Percentiles rank a stretch among this genome's conserved stretches.
phyloP scores from a whole-genome alignment of 208 protist species.

The Leishmania tropica region DNA sequence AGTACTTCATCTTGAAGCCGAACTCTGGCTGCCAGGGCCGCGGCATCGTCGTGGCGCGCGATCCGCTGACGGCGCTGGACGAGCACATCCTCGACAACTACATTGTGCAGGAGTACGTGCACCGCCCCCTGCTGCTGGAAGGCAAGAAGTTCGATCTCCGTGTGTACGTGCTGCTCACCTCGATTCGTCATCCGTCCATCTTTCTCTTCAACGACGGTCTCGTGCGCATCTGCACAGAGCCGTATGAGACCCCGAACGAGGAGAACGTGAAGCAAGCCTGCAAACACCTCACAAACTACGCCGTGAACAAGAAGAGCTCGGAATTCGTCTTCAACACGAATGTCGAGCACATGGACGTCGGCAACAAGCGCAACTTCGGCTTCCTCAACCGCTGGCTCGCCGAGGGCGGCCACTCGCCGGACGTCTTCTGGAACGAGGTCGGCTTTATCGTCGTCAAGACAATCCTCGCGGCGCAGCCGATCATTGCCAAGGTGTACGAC shows the following conservation, averaged over 20 bases:
- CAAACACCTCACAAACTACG: conserved; percentile 98
- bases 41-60: conserved; percentile 92
- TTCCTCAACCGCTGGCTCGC: conserved; percentile 90
- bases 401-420: conserved; percentile 48
- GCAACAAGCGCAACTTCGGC: conserved; percentile 93
- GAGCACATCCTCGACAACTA: conserved; percentile 80
- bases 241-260: conserved; percentile 86
- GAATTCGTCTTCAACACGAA: conserved; percentile 93
- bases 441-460: conserved; percentile 90
- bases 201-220: conserved; percentile 95
- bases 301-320: conserved; percentile 94
- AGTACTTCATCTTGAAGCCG: conserved; percentile 96
- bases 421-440: conserved; percentile 81
- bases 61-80: conserved; percentile 80
- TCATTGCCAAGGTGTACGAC: conserved; percentile 91
- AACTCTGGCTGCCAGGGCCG: conserved; percentile 92
- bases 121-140: conserved; percentile 91
- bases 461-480: conserved; percentile 92
- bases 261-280: conserved; percentile 85
- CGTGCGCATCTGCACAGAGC: conserved; percentile 93
- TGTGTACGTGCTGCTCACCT: conserved; percentile 95
- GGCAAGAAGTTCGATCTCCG: conserved; percentile 96
- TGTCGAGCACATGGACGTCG: conserved; percentile 63
- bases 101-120: conserved; percentile 95
- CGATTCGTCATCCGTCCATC: conserved; percentile 85